Evolutionary conservation across 495 filamentous ascomycete genomes (phyloP), one percentile per base, ranked within the genome.

Genomic region (Daldinia grandis): DNA sequence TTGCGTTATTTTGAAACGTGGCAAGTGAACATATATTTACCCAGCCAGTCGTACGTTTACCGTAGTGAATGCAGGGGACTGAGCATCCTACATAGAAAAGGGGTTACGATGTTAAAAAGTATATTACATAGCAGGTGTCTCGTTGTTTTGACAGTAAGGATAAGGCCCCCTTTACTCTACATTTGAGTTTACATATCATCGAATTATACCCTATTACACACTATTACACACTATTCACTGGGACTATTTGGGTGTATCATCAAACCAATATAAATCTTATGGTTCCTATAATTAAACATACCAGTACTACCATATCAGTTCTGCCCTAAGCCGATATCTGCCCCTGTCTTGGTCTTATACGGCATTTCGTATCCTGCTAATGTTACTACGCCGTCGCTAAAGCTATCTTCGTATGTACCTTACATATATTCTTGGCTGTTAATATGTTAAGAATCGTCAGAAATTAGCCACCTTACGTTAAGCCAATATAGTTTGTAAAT

Each of bases 151-250:
- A 62, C 35, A 37, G 53, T 55, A 61, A 37, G 6, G 57, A 59
- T 55, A 50, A 47, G 35, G 35, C 19, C 4, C 15, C 35, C 5
- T 21, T 55, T 54, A 25, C 21, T 19, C 50, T 33, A 35, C 33
- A 51, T 6, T 58, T 30, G 8, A 47, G 40, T 35, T 58, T 50
- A 50, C 30, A 31, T 15, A 44, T 66, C 12, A 1, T 35, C 33
- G 12, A 35, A 35, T 35, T 67, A 67, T 67, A 67, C 57, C 64
- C 64, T 27, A 7, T 51, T 58, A 5, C 31, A 50, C 35, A 49
- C 8, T 35, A 60, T 40, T 15, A 30, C 28, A 50, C 35, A 49
- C 8, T 35, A 60, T 40, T 15, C 4, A 3, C 5, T 30, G 28
- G 6, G 28, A 6, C 3, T 2, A 33, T 10, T 12, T 33, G 5